Evolutionary conservation across 805 yeast genomes (phyloP), one percentile per base, ranked within the genome.

Genomic region (Nakazawaea sp.): DNA sequence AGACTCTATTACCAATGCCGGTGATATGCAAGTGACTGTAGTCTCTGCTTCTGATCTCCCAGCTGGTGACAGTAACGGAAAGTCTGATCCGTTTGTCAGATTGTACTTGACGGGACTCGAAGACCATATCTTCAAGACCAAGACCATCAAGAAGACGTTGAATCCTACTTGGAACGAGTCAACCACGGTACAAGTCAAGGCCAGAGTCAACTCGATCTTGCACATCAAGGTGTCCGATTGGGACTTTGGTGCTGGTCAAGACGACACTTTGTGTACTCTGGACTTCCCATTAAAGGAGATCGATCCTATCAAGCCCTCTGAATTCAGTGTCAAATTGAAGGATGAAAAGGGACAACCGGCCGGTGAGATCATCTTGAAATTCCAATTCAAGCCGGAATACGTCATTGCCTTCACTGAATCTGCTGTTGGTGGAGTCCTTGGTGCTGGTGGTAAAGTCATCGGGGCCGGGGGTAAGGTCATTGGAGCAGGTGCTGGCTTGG

Each of bases 51-150:
- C 69, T 12, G 73, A 74, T 35, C 68, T 92, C 41, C 75, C 81
- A 27, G 71, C 96, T 11, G 94, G 89, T n/a, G 99, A 92, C 60
- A 66, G 84, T 21, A 81, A 81, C 48, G 97, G 97, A 35, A 82
- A 83, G 55, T 86, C 96, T 3, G 99, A 92, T 61, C 99, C 99
- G 38, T 90, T 78, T 56, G 69, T 78, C 42, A 73, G 78, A 50
- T 70, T 87, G 44, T 78, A 68, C 51, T 53, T 86, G 49, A 78
- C 89, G 59, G 80, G 80, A 28, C 66, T 64, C 12, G 69, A 69
- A 37, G 74, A 74, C 21, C 55, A 61, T 24, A 66, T 83, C 42
- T 78, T 64, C 66, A 87, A 86, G 64, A 74, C 96, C 26, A 81
- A 85, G 60, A 80, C 80, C 20, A 66, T 75, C 43, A 92, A 89